Evolutionary conservation across 2,329 filamentous ascomycete species (phyloP), one percentile per base, ranked within the genome.

Genomic region (Juglanconis juglandina): DNA sequence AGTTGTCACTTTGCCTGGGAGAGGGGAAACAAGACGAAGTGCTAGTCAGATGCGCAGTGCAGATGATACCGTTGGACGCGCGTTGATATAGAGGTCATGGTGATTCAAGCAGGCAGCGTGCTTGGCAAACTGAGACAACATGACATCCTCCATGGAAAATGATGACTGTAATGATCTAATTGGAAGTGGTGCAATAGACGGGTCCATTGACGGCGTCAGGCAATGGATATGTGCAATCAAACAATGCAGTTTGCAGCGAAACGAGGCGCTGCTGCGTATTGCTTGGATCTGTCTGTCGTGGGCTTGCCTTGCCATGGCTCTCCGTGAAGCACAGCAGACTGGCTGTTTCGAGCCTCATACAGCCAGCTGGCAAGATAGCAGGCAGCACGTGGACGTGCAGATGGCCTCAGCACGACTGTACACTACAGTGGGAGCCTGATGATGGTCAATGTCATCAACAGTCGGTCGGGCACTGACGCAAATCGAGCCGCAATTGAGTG

Each of bases 41-140:
- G 37, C 52, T 41, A 62, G 56, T 52, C 53, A 56, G 48, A 55
- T 48, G 33, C 30, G 14, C 44, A 44, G 34, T 30, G 59, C 50
- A 32, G 52, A 53, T 49, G 48, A 53, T 55, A 57, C 48, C 24
- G 41, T 6, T 34, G 41, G 17, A 47, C 41, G 32, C 53, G 42
- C 46, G 7, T n/a, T 17, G 33, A 33, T 56, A 5, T 11, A 13
- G 39, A 39, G 41, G 39, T 3, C 37, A 53, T 49, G n/a, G 37
- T 35, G n/a, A 11, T 17, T 3, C 3, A 50, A 7, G 32, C 53
- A 56, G 48, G 52, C 56, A 56, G 39, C 39, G 30, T 30, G 6
- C 46, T 52, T 56, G 35, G 52, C 46, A 46, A 47, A 33, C 17
- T 53, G 48, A 42, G 52, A 52, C 49, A 53, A 39, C 39, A 11